Conservation (phyloP, 75 land plant species). For the Larix kaempferi region DNA sequence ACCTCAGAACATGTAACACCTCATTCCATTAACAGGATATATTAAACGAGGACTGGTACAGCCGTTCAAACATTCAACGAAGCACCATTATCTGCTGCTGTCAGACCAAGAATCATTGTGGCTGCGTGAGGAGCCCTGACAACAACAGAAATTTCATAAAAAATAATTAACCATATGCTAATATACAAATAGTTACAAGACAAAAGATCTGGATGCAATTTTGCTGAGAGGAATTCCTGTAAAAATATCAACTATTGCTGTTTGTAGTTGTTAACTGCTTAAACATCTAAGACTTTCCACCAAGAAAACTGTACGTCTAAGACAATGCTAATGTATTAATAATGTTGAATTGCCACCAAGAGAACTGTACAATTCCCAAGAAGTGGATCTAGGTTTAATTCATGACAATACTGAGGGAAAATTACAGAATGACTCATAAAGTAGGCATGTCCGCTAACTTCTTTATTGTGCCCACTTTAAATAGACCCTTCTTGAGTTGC, state of each 20-base stretch:
- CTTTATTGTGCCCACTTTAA: no score
- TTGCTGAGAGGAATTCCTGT: not conserved
- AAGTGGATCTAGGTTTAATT: not conserved
- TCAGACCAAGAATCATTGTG: conserved; percentile 60
- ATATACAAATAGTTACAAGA: no score
- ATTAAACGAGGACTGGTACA: no score
- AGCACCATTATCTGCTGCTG: conserved; percentile 74
- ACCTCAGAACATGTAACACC: no score
- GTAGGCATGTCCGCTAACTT: not conserved
- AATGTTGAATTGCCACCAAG: no score
- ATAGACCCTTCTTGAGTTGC: no score
- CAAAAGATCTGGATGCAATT: not conserved
- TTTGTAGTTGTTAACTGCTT: no score
- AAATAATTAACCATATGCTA: not conserved
- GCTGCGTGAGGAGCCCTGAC: conserved; percentile 86
- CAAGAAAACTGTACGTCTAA: not conserved
- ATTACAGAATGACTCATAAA: not conserved
- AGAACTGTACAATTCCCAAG: not conserved
- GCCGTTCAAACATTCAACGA: conserved; percentile 50
- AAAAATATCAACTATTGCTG: no score
- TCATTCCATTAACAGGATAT: no score
- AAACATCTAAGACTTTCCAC: not conserved
- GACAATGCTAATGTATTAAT: no score
- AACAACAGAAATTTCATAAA: conserved; percentile 6
- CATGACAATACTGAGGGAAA: not conserved